These are phyloP conservation scores for Exserohilum turcica DNA, from an alignment of 2,329 filamentous ascomycete species.

Conservation along the genomic window DNA sequence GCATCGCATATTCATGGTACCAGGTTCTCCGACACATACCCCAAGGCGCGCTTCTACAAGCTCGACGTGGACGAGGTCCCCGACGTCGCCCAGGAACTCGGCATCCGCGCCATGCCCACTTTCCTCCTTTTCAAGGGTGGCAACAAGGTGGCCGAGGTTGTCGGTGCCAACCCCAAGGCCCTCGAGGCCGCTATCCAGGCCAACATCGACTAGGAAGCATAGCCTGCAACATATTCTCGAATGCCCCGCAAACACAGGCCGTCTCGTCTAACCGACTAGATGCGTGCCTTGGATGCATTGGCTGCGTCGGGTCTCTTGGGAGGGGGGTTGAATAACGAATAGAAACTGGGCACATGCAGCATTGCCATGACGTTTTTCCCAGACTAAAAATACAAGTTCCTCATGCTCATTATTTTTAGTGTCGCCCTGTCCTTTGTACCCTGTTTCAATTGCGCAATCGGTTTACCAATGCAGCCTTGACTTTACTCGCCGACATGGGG, in stretches of 20 bases:
- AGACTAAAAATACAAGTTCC: constrained; percentile 12
- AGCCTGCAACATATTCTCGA: constrained; percentile 11
- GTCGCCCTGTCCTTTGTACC: not conserved
- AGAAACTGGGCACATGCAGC: constrained; percentile 11
- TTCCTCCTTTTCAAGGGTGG: constrained; percentile 85
- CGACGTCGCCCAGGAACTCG: constrained; percentile 75
- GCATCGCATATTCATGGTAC: not conserved
- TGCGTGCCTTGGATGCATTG: constrained; percentile 13
- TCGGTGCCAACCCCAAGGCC: constrained; percentile 79
- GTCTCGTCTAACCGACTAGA: constrained; percentile 16
- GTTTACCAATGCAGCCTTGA: not conserved
- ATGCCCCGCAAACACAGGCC: constrained; percentile 7
- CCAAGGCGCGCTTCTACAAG: constrained; percentile 77
- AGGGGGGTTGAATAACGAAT: not conserved
- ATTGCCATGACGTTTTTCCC: constrained; percentile 24
- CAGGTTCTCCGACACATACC: constrained; percentile 65
- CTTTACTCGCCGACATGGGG: not conserved
- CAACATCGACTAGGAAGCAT: constrained; percentile 28
- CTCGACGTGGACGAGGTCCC: constrained; percentile 85
- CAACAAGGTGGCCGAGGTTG: constrained; percentile 71
- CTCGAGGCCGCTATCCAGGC: constrained; percentile 61
- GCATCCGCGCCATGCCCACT: constrained; percentile 89
- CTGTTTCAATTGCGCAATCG: not conserved
- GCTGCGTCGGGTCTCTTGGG: not conserved
- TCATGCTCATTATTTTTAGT: not conserved